Percentiles rank a stretch among this genome's conserved stretches.
Conservation (phyloP, 2,329 filamentous ascomycete genomes). For the Chrysosporium keratinophilum region DNA sequence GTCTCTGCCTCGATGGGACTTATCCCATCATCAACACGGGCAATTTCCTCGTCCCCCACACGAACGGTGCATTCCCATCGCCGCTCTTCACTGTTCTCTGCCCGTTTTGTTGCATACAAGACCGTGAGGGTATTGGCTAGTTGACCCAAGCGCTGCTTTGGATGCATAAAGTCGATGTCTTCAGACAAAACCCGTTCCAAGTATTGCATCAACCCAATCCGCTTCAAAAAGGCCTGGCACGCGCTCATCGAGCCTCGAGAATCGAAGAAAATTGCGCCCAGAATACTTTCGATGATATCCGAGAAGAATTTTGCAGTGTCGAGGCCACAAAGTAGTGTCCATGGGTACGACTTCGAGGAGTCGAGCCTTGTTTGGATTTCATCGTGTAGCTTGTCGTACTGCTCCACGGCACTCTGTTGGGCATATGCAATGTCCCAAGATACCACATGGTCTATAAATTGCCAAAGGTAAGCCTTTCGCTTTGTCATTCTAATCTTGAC, state of each 20-base stretch:
- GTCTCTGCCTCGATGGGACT: slow-evolving; percentile 46
- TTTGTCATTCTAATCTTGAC: slow-evolving; percentile 24
- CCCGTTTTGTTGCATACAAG: slow-evolving; percentile 37
- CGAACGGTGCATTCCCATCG: slow-evolving; percentile 38
- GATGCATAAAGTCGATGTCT: slow-evolving; percentile 48
- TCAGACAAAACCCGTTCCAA: slow-evolving; percentile 50
- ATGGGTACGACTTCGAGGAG: slow-evolving; percentile 55
- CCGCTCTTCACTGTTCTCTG: slow-evolving; percentile 16
- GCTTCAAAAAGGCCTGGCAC: slow-evolving; percentile 52
- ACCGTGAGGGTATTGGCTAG: slow-evolving; percentile 46
- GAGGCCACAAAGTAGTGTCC: slow-evolving; percentile 58
- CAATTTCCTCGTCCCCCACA: slow-evolving; percentile 41
- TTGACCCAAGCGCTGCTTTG: slow-evolving; percentile 58
- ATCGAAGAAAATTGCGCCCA: slow-evolving; percentile 80
- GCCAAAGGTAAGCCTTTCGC: slow-evolving; percentile 49
- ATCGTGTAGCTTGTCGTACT: slow-evolving; percentile 42
- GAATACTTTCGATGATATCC: slow-evolving; percentile 67
- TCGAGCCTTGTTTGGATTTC: slow-evolving; percentile 44
- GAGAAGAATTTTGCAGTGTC: slow-evolving; percentile 67
- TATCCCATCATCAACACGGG: slow-evolving; percentile 38
- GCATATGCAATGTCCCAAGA: slow-evolving; percentile 37
- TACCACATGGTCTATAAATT: slow-evolving; percentile 55
- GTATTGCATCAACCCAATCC: slow-evolving; percentile 55
- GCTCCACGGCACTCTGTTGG: slow-evolving; percentile 37
- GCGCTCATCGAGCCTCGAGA: slow-evolving; percentile 48